Evolutionary conservation across 495 filamentous ascomycete genomes (phyloP).

Genomic region (Tuber magnatum): DNA sequence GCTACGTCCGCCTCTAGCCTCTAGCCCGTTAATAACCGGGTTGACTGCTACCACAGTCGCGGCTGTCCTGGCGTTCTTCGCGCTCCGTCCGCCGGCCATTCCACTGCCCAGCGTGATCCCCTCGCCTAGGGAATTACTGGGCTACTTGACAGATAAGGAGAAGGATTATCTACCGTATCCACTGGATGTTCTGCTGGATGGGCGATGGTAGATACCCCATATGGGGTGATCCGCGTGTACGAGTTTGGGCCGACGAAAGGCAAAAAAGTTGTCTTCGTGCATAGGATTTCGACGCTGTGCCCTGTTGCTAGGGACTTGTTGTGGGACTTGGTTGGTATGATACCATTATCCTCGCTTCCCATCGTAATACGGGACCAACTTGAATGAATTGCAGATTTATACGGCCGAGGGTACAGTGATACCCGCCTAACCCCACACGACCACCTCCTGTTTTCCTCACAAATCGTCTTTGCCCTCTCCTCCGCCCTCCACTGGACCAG

Average conservation of each 20-base stretch:
- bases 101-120: slow-evolving; percentile 39
- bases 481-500: slow-evolving; percentile 62
- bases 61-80: not conserved
- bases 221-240: slow-evolving; percentile 74
- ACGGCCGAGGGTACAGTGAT: slow-evolving; percentile 72
- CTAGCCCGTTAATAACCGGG: not conserved
- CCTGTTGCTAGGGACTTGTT: slow-evolving; percentile 63
- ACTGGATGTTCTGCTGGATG: slow-evolving; percentile 65
- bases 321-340: slow-evolving; percentile 56
- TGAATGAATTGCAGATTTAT: slow-evolving; percentile 50
- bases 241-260: slow-evolving; percentile 84
- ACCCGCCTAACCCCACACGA: slow-evolving; percentile 63
- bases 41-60: not conserved
- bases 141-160: slow-evolving; percentile 47
- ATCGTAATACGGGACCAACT: not conserved
- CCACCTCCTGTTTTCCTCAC: slow-evolving; percentile 62
- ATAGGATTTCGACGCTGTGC: slow-evolving; percentile 81
- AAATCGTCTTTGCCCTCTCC: slow-evolving; percentile 67
- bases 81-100: not conserved
- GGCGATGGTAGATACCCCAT: slow-evolving; percentile 66
- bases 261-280: slow-evolving; percentile 69
- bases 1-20: not conserved
- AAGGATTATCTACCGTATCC: slow-evolving; percentile 59
- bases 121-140: slow-evolving; percentile 49
- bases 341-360: too few relatives aligned